Conservation (phyloP, 2,329 filamentous ascomycete genomes). For the Neopestalotiopsis rosae region DNA sequence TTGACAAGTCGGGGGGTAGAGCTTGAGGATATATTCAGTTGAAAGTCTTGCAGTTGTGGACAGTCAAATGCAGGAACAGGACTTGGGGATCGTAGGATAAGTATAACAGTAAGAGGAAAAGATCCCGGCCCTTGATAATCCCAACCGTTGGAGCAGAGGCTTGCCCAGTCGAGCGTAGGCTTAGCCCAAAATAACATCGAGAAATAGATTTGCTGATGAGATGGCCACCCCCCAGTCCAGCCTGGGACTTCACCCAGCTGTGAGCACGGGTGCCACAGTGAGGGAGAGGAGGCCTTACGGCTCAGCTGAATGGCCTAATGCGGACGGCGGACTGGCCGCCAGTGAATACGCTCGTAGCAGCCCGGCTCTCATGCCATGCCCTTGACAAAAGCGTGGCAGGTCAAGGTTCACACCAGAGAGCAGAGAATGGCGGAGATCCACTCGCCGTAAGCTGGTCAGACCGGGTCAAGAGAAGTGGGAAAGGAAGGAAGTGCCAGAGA, state of each 20-base stretch:
- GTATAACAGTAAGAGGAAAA: slow-evolving; percentile 1
- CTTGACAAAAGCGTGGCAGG: not conserved
- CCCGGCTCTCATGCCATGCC: not conserved
- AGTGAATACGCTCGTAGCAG: not conserved
- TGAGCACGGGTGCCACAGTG: not conserved
- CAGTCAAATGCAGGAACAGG: not conserved
- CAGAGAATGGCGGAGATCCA: not conserved
- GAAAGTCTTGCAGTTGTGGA: not conserved
- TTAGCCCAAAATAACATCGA: not conserved
- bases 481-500: not conserved
- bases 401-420: not conserved
- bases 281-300: not conserved
- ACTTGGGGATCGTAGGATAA: not conserved
- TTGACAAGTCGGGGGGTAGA: not conserved
- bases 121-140: not conserved
- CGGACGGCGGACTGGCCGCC: not conserved
- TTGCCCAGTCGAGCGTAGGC: not conserved
- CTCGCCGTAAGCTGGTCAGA: not conserved
- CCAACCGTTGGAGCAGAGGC: not conserved
- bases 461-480: not conserved
- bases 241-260: not conserved
- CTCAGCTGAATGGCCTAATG: not conserved
- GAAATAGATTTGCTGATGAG: not conserved
- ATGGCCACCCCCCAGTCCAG: not conserved
- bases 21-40: slow-evolving; percentile 4